Evolutionary conservation across 108 stramenopile species (phyloP).

Genomic region (Hondaea fermentalgiana): DNA sequence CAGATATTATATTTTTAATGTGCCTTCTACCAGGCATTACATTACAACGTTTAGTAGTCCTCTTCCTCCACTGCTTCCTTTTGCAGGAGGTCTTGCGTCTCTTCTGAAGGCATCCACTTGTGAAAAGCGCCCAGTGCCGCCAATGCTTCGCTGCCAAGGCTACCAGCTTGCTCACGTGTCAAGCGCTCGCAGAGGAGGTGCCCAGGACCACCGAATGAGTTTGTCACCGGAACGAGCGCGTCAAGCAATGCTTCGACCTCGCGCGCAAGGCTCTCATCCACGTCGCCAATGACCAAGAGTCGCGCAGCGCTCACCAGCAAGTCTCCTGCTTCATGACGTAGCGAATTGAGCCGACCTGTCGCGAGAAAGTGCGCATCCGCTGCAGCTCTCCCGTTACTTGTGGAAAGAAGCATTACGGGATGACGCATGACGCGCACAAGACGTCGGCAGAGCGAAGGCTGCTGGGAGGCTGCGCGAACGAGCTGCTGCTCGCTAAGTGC

Average conservation of each 20-base stretch:
- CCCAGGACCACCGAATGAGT: background rate
- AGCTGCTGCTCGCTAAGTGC: background rate
- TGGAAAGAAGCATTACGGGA: background rate
- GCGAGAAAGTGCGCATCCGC: background rate
- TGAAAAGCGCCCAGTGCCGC: background rate
- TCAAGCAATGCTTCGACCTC: background rate
- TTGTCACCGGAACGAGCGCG: background rate
- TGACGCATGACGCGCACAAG: background rate
- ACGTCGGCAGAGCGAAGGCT: background rate
- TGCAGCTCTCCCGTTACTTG: background rate
- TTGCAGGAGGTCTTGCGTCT: background rate
- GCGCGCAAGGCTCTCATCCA: background rate
- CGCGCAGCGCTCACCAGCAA: background rate
- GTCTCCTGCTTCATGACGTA: background rate
- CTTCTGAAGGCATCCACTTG: background rate
- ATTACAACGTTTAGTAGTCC: too few relatives aligned
- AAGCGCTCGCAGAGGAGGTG: background rate
- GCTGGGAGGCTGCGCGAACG: background rate
- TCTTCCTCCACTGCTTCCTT: too few relatives aligned
- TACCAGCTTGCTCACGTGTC: background rate
- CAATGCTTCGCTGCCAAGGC: background rate
- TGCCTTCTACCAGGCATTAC: too few relatives aligned
- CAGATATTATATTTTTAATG: too few relatives aligned
- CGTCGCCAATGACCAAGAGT: background rate
- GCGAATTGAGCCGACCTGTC: background rate